These are phyloP conservation scores for Nakazawaea wyomingensis DNA, from an alignment of 805 yeast species.

Conservation along the genomic window DNA sequence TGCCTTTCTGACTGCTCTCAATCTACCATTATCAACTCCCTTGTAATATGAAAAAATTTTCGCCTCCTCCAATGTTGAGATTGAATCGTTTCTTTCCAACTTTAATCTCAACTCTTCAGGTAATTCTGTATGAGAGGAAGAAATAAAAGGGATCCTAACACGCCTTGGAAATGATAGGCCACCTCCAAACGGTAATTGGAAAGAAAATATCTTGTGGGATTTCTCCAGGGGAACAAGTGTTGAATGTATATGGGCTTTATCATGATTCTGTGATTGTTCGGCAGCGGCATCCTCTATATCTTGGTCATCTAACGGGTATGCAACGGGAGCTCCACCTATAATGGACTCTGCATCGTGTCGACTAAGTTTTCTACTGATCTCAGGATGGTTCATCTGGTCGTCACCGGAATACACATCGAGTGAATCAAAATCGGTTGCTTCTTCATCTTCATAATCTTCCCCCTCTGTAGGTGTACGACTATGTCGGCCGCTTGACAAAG, in stretches of 20 bases:
- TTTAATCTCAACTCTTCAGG: constrained; percentile 32
- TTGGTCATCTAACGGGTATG: neutral
- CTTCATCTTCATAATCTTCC: constrained; percentile 3
- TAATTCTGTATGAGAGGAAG: constrained; percentile 11
- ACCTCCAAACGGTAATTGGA: constrained; percentile 57
- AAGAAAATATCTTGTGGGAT: constrained; percentile 43
- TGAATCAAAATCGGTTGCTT: neutral
- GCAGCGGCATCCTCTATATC: constrained; percentile 10
- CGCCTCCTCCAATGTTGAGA: constrained; percentile 62
- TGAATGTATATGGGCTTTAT: constrained; percentile 14
- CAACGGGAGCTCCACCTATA: constrained; percentile 40
- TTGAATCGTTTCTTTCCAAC: constrained; percentile 49
- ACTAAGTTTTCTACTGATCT: neutral
- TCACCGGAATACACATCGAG: neutral
- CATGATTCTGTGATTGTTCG: constrained; percentile 15
- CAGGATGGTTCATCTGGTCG: neutral
- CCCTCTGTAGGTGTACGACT: neutral
- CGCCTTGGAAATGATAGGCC: constrained; percentile 25
- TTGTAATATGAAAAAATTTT: constrained; percentile 46
- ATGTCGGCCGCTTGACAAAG: neutral
- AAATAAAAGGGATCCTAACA: constrained; percentile 13
- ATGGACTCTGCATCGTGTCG: constrained; percentile 34
- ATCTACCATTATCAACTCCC: constrained; percentile 60
- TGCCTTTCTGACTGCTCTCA: constrained; percentile 65
- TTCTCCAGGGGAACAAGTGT: neutral